Conservation (phyloP, 2,329 filamentous ascomycete genomes). For the Fonsecaea erecta region DNA sequence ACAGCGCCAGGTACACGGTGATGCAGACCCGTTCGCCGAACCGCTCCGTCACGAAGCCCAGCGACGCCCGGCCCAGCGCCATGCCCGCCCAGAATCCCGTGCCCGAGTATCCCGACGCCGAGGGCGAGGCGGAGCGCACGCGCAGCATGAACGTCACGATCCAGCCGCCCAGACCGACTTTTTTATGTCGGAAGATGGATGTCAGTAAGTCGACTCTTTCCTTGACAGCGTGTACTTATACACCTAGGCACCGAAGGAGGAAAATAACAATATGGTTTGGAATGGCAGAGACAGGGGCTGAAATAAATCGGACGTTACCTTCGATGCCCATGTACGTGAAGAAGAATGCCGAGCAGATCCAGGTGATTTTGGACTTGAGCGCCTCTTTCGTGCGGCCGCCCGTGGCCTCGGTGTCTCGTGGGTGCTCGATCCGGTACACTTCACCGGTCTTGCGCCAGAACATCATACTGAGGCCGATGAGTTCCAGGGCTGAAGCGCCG, state of each 20-base stretch:
- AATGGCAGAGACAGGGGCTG: not conserved
- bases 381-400: slow-evolving; percentile 47
- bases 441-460: slow-evolving; percentile 69
- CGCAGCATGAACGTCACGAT: slow-evolving; percentile 81
- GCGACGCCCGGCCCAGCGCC: slow-evolving; percentile 69
- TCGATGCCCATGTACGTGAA: slow-evolving; percentile 76
- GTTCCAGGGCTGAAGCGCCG: slow-evolving; percentile 61
- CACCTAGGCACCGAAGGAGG: not conserved
- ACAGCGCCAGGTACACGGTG: slow-evolving; percentile 64
- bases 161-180: slow-evolving; percentile 67
- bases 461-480: slow-evolving; percentile 55
- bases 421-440: slow-evolving; percentile 60
- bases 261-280: not conserved
- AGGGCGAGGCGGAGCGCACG: slow-evolving; percentile 69
- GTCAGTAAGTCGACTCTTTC: not conserved
- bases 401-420: slow-evolving; percentile 34
- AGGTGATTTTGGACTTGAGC: slow-evolving; percentile 58
- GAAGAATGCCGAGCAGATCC: slow-evolving; percentile 73
- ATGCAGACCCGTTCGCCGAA: slow-evolving; percentile 71
- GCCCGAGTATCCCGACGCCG: slow-evolving; percentile 73
- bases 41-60: slow-evolving; percentile 71
- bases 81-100: slow-evolving; percentile 78
- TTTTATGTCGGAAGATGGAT: not conserved
- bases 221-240: not conserved
- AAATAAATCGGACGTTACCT: slow-evolving; percentile 52